Evolutionary conservation across 805 yeast genomes (phyloP).

Genomic region (Ogataea naganishii): DNA sequence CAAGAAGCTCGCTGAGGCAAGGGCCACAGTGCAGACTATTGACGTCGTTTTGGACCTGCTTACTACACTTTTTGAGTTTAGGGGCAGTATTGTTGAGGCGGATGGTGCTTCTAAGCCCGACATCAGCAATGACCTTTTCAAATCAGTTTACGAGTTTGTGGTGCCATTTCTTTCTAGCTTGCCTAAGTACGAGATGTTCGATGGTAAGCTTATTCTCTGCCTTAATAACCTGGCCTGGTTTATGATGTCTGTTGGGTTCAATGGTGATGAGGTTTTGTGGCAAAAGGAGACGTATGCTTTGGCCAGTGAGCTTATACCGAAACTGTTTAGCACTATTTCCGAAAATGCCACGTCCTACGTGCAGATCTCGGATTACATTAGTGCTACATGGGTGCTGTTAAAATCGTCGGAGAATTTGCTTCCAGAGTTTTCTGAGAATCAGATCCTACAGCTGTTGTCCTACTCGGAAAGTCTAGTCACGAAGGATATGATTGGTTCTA

Average conservation of each 20-base stretch:
- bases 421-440: background rate
- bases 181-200: conserved; percentile 33
- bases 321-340: conserved; percentile 2
- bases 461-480: conserved; percentile 16
- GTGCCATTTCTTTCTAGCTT: conserved; percentile 30
- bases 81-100: conserved; percentile 11
- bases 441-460: no score
- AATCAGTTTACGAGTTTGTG: conserved; percentile 8
- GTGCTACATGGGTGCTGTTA: conserved; percentile 8
- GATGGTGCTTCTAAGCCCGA: conserved; percentile 4
- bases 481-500: conserved; percentile 4
- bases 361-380: conserved; percentile 10
- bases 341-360: conserved; percentile 7
- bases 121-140: conserved; percentile 17
- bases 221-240: conserved; percentile 70
- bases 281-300: conserved; percentile 22
- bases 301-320: conserved; percentile 10
- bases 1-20: conserved; percentile 34
- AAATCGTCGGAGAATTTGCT: conserved; percentile 5
- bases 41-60: conserved; percentile 70
- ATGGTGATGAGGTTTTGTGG: conserved; percentile 19
- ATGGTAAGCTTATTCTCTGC: conserved; percentile 50
- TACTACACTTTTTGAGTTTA: conserved; percentile 62
- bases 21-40: conserved; percentile 48
- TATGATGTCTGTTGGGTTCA: conserved; percentile 1